Evolutionary conservation across 257 asterid species (phyloP).

Genomic region (Solanum sitiens): DNA sequence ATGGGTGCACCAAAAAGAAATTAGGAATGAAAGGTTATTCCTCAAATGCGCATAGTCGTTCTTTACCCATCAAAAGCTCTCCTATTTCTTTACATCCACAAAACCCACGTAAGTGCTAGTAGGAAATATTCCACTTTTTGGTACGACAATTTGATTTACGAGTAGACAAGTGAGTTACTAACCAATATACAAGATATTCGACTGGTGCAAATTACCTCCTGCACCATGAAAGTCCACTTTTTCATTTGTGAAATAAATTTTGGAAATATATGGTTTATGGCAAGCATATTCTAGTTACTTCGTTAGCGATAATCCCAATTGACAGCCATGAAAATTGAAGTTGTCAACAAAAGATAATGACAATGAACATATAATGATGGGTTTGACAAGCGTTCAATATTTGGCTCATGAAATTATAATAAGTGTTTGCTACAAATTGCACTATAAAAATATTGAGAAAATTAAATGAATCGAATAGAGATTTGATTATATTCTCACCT

Average conservation of each 20-base stretch:
- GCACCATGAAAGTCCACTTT: neutral
- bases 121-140: neutral
- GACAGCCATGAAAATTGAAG: neutral
- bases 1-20: neutral
- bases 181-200: neutral
- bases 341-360: neutral
- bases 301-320: neutral
- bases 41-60: neutral
- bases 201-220: neutral
- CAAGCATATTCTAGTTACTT: neutral
- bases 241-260: neutral
- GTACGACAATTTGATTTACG: neutral
- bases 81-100: neutral
- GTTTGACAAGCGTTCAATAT: neutral
- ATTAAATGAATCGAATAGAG: neutral
- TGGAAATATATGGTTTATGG: neutral
- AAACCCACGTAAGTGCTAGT: neutral
- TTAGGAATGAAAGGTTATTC: neutral
- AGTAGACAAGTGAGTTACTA: neutral
- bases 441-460: neutral
- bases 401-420: neutral
- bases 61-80: neutral
- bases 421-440: neutral
- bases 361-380: neutral
- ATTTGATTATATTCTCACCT: constrained; percentile 38